These are phyloP conservation scores for Fusarium praegraminearum DNA, from an alignment of 2,329 filamentous ascomycete species.

Conservation along the genomic window DNA sequence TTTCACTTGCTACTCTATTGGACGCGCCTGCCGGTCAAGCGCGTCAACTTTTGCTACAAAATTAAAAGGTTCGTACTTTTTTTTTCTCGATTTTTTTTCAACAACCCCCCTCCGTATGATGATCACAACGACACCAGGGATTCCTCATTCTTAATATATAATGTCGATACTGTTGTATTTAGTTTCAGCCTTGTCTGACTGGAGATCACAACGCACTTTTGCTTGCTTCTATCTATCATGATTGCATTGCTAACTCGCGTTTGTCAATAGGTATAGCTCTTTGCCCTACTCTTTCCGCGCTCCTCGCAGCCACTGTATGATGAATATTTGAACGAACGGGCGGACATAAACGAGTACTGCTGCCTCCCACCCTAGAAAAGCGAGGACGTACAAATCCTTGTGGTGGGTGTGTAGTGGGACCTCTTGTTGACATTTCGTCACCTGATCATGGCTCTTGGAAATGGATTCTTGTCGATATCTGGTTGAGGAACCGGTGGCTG, in stretches of 20 bases:
- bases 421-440: slow-evolving; percentile 77
- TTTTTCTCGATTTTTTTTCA: neutral
- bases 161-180: slow-evolving; percentile 71
- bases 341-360: slow-evolving; percentile 73
- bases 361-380: slow-evolving; percentile 63
- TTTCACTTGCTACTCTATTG: slow-evolving; percentile 8
- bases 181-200: slow-evolving; percentile 79
- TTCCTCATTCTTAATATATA: slow-evolving; percentile 75
- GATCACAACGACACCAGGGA: slow-evolving; percentile 73
- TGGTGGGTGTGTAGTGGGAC: slow-evolving; percentile 62
- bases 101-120: slow-evolving; percentile 61
- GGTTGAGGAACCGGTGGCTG: slow-evolving; percentile 46
- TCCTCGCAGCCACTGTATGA: slow-evolving; percentile 59
- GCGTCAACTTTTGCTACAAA: slow-evolving; percentile 17
- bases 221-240: slow-evolving; percentile 17
- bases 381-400: slow-evolving; percentile 72
- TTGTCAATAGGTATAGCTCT: slow-evolving; percentile 57
- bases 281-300: slow-evolving; percentile 16
- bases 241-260: slow-evolving; percentile 54
- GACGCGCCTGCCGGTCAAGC: slow-evolving; percentile 15
- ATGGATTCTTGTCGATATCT: slow-evolving; percentile 47
- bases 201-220: slow-evolving; percentile 50
- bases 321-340: slow-evolving; percentile 77
- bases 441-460: slow-evolving; percentile 63
- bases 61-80: slow-evolving; percentile 61